Percentiles rank a stretch among this genome's conserved stretches.
Conservation (phyloP, 2,329 filamentous ascomycete genomes). For the Coniella lustricola region DNA sequence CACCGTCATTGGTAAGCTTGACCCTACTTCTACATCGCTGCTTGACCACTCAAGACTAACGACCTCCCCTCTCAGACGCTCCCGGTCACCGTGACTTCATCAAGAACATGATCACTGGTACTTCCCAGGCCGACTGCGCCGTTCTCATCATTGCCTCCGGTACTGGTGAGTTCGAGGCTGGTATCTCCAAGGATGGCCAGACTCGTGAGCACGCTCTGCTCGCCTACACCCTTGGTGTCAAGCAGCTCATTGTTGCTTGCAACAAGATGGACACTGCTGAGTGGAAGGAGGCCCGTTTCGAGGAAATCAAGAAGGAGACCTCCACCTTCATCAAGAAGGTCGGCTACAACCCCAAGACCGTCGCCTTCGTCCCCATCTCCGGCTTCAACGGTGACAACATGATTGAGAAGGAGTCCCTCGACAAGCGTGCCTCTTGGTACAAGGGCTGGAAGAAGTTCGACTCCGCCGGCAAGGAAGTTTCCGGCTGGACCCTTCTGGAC, state of each 20-base stretch:
- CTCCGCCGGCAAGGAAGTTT: slow-evolving; percentile 77
- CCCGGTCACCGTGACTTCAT: slow-evolving; percentile 99
- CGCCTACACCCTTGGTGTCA: slow-evolving; percentile 99
- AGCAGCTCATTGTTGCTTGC: slow-evolving; percentile 99
- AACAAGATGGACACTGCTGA: slow-evolving; percentile 99
- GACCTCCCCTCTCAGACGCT: slow-evolving; percentile 54
- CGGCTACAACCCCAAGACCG: slow-evolving; percentile 98
- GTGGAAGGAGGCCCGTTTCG: slow-evolving; percentile 93
- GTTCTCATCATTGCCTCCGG: slow-evolving; percentile 99
- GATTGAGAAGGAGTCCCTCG: slow-evolving; percentile 82
- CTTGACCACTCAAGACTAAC: slow-evolving; percentile 18
- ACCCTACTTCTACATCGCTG: background rate
- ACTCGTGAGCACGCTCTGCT: slow-evolving; percentile 99
- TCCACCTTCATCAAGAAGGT: slow-evolving; percentile 99
- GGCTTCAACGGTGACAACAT: slow-evolving; percentile 99
- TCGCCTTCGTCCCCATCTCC: slow-evolving; percentile 99
- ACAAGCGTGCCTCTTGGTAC: slow-evolving; percentile 74
- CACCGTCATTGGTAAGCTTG: slow-evolving; percentile 81
- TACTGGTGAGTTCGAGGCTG: slow-evolving; percentile 99
- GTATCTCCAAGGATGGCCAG: slow-evolving; percentile 99
- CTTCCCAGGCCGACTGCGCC: slow-evolving; percentile 98
- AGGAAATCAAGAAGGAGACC: slow-evolving; percentile 99
- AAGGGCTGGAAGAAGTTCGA: slow-evolving; percentile 98
- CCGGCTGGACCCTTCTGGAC: slow-evolving; percentile 97
- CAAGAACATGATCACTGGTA: slow-evolving; percentile 99